A percentile compares a stretch with the other conserved stretches of the same genome.
These are phyloP conservation scores for Pascua sp. DNA, from an alignment of 1,284 basidiomycete species.

Conservation along the genomic window DNA sequence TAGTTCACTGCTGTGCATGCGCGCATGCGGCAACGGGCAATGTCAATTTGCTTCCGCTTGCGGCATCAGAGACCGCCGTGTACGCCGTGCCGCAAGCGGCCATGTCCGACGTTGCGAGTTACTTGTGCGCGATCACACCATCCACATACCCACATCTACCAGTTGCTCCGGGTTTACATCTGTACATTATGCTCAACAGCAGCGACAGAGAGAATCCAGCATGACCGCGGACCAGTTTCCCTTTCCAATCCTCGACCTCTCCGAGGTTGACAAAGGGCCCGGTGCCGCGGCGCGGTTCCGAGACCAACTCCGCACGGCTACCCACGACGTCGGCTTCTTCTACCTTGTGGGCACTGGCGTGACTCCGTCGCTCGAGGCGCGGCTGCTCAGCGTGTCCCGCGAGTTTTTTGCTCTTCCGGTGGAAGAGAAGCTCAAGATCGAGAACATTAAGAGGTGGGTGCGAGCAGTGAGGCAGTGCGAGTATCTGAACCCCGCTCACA, in stretches of 20 bases:
- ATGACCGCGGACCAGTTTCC: conserved; percentile 5
- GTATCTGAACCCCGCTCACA: neutral
- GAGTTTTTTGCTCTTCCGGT: conserved; percentile 34
- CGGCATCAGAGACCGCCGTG: no score
- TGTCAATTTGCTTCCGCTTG: no score
- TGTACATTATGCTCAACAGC: no score
- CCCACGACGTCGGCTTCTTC: conserved; percentile 33
- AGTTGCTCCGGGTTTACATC: no score
- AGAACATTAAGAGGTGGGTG: conserved; percentile 27
- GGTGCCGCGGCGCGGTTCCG: conserved; percentile 8
- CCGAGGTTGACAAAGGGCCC: conserved; percentile 9
- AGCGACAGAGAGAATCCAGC: neutral
- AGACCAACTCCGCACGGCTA: conserved; percentile 10
- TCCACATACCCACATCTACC: no score
- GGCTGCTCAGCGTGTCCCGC: conserved; percentile 23
- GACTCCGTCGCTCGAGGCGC: conserved; percentile 23
- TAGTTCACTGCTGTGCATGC: no score
- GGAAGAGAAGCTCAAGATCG: conserved; percentile 28
- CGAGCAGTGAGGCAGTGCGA: neutral
- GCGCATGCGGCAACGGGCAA: no score
- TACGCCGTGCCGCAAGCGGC: no score
- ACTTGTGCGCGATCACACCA: no score
- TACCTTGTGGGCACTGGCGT: conserved; percentile 35
- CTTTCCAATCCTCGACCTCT: conserved; percentile 18
- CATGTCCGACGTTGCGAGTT: no score